Evolutionary conservation across 2,329 filamentous ascomycete species (phyloP).

Genomic region (Cadophora sp.): DNA sequence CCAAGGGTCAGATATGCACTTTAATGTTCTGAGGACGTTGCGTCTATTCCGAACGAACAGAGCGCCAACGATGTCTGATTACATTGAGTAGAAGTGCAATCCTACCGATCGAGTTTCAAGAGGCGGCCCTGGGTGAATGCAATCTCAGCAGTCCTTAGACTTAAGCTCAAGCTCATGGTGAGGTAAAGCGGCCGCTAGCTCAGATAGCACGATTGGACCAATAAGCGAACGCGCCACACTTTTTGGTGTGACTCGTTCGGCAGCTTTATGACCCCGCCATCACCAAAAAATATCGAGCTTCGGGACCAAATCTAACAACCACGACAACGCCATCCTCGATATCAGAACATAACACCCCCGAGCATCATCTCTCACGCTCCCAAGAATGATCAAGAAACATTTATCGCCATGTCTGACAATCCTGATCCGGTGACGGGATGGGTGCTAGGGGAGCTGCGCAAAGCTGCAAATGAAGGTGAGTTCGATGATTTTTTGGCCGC

Average conservation of each 20-base stretch:
- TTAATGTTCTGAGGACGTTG: too few species aligned
- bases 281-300: conserved; percentile 15
- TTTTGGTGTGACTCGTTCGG: background rate
- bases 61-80: too few species aligned
- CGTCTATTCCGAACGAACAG: too few species aligned
- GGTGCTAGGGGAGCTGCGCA: conserved; percentile 24
- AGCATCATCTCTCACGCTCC: background rate
- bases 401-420: conserved; percentile 26
- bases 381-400: conserved; percentile 23
- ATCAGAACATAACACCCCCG: background rate
- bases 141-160: too few species aligned
- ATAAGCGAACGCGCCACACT: background rate
- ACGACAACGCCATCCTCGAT: background rate
- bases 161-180: too few species aligned
- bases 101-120: too few species aligned
- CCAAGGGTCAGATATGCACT: too few species aligned
- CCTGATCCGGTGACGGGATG: conserved; percentile 25
- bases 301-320: background rate
- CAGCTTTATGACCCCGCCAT: conserved; percentile 10
- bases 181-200: background rate
- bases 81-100: too few species aligned
- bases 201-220: conserved; percentile 26
- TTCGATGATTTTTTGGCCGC: conserved; percentile 6
- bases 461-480: conserved; percentile 30
- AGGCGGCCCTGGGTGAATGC: too few species aligned